Evolutionary conservation across 768 basidiomycete genomes (phyloP).

Genomic region (Amanita polypyramis): DNA sequence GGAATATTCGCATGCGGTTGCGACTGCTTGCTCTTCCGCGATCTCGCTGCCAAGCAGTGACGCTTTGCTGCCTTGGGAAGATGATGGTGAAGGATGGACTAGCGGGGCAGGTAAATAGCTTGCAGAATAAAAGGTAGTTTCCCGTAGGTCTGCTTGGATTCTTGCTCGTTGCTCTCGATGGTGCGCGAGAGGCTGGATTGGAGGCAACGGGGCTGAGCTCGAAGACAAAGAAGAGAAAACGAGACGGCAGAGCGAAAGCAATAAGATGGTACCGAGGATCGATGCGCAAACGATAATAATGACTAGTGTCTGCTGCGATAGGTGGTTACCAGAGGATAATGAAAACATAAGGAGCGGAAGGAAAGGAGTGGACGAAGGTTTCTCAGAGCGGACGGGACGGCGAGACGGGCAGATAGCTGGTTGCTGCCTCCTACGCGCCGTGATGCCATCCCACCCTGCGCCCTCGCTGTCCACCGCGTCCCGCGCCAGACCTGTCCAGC

Average conservation of each 20-base stretch:
- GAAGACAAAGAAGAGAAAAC: slow-evolving; percentile 22
- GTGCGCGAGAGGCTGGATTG: slow-evolving; percentile 54
- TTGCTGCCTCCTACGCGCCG: slow-evolving; percentile 6
- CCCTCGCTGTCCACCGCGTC: slow-evolving; percentile 12
- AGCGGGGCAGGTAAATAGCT: slow-evolving; percentile 15
- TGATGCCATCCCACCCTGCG: slow-evolving; percentile 20
- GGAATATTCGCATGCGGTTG: slow-evolving; percentile 9
- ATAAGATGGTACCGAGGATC: slow-evolving; percentile 28
- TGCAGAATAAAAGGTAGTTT: slow-evolving; percentile 12
- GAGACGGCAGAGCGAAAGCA: slow-evolving; percentile 27
- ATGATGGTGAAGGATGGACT: slow-evolving; percentile 7
- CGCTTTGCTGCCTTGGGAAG: slow-evolving; percentile 20
- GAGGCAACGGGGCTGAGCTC: slow-evolving; percentile 42
- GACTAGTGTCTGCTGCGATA: slow-evolving; percentile 33
- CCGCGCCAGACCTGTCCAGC: slow-evolving; percentile 18
- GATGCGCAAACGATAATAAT: slow-evolving; percentile 36
- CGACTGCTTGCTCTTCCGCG: slow-evolving; percentile 3
- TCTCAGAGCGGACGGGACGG: not conserved
- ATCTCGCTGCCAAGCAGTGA: slow-evolving; percentile 19
- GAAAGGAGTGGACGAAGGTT: slow-evolving; percentile 8
- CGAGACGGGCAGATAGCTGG: not conserved
- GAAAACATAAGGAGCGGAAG: slow-evolving; percentile 5
- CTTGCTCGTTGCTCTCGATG: slow-evolving; percentile 43
- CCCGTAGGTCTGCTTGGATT: slow-evolving; percentile 18
- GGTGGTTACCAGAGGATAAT: slow-evolving; percentile 5